Evolutionary conservation across 2,329 filamentous ascomycete genomes (phyloP).

Genomic region (Fusarium abutilonis): DNA sequence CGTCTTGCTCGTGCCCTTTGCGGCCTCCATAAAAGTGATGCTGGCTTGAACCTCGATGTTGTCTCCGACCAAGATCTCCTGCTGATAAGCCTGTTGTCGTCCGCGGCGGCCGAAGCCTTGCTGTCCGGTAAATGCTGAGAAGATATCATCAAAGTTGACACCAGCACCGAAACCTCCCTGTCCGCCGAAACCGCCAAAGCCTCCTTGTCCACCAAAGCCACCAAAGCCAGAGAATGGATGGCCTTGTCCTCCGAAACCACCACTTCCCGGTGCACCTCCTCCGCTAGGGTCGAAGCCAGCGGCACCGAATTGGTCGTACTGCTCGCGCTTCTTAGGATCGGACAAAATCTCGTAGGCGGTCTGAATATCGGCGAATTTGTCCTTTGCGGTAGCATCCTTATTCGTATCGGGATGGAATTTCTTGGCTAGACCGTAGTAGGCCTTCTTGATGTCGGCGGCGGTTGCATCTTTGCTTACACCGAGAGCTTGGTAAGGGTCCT

Average conservation of each 20-base stretch:
- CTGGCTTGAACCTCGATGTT: conserved; percentile 94
- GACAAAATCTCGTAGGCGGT: conserved; percentile 93
- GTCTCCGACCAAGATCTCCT: conserved; percentile 89
- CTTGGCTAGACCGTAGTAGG: conserved; percentile 96
- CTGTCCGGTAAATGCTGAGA: conserved; percentile 80
- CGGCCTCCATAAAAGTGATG: conserved; percentile 95
- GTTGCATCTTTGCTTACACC: conserved; percentile 86
- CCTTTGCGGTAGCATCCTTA: conserved; percentile 92
- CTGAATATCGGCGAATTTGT: conserved; percentile 93
- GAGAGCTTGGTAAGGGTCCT: conserved; percentile 88
- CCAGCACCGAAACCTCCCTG: conserved; percentile 79
- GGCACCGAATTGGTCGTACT: conserved; percentile 89
- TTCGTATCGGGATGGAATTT: conserved; percentile 99
- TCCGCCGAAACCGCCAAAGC: conserved; percentile 39
- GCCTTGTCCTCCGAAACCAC: conserved; percentile 71
- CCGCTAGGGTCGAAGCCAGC: conserved; percentile 85
- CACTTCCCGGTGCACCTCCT: conserved; percentile 65
- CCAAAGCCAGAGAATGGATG: conserved; percentile 70
- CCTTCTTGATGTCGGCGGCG: conserved; percentile 92
- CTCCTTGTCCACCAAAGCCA: conserved; percentile 34
- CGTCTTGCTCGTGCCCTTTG: conserved; percentile 89
- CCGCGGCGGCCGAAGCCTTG: conserved; percentile 62
- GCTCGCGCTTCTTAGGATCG: conserved; percentile 90
- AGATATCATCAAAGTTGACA: conserved; percentile 97
- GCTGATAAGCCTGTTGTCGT: conserved; percentile 70